Evolutionary conservation across 2,329 filamentous ascomycete genomes (phyloP).

Genomic region (Arthrobotrys sinensis): DNA sequence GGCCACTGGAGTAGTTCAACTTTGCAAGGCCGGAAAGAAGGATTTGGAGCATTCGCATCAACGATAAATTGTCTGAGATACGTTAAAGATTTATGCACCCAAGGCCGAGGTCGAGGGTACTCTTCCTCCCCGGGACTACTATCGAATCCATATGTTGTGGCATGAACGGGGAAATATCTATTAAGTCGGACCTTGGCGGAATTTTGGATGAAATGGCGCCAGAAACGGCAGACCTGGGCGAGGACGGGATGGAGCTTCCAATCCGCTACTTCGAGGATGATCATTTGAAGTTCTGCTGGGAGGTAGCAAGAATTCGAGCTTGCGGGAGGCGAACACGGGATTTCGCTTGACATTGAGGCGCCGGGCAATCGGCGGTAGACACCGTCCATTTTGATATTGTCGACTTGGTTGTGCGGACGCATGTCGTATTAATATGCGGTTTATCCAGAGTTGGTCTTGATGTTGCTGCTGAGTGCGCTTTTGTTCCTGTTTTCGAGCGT

Average conservation of each 20-base stretch:
- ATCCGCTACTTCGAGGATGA: constrained; percentile 34
- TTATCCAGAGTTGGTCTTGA: neutral
- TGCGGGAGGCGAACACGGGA: neutral
- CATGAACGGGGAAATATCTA: constrained; percentile 49
- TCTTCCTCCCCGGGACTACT: constrained; percentile 33
- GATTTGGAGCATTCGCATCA: neutral
- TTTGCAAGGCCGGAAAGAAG: constrained; percentile 2
- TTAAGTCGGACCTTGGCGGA: constrained; percentile 16
- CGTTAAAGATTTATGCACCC: constrained; percentile 26
- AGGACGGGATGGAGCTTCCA: constrained; percentile 33
- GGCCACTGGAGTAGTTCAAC: constrained; percentile 22
- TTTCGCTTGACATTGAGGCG: neutral
- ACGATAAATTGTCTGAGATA: constrained; percentile 41
- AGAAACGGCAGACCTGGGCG: constrained; percentile 43
- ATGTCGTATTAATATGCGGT: neutral
- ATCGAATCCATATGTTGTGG: constrained; percentile 28
- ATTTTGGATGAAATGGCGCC: constrained; percentile 39
- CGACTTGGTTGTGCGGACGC: too few species aligned
- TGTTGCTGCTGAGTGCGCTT: too few species aligned
- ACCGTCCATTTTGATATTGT: too few species aligned
- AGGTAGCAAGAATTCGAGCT: constrained; percentile 1
- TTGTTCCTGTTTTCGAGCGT: too few species aligned
- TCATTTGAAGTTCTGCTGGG: constrained; percentile 34
- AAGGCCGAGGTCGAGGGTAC: constrained; percentile 33
- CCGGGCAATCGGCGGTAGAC: neutral